Conservation (phyloP, 257 asterid genomes). For the Solanum ahanhuiri region DNA sequence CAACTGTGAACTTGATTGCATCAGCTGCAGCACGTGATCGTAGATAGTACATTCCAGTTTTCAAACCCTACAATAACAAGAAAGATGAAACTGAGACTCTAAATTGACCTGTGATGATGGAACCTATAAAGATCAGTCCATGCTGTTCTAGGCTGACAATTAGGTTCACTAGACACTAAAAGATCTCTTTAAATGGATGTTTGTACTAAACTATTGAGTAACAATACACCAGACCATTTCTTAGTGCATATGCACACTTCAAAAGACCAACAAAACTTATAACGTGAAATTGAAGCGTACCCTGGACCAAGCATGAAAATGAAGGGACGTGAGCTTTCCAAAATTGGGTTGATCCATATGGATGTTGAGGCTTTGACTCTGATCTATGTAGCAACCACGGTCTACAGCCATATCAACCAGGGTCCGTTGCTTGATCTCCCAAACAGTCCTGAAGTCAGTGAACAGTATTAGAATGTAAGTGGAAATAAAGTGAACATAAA, state of each 20-base stretch:
- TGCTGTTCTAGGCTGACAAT: not conserved
- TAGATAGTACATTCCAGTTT: no score
- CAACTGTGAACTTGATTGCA: no score
- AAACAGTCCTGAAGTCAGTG: constrained; percentile 53
- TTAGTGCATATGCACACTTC: not conserved
- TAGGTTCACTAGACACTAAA: not conserved
- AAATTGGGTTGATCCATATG: constrained; percentile 92
- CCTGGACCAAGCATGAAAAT: constrained; percentile 82
- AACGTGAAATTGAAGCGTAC: constrained; percentile 18
- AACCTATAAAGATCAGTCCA: not conserved
- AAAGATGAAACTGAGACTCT: not conserved
- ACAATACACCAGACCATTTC: not conserved
- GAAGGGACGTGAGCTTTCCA: constrained; percentile 85
- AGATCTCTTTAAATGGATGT: not conserved
- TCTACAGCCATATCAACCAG: constrained; percentile 95
- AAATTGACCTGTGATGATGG: not conserved
- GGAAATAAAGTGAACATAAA: not conserved
- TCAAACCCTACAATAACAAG: not conserved
- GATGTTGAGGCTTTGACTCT: constrained; percentile 92
- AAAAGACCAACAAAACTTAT: not conserved
- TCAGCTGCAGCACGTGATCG: no score
- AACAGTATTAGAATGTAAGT: not conserved
- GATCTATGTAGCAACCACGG: constrained; percentile 95
- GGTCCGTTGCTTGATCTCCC: constrained; percentile 85
- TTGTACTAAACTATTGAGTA: not conserved